These are phyloP conservation scores for Vanrija humicola DNA, from an alignment of 1,284 basidiomycete genomes.

Conservation along the genomic window DNA sequence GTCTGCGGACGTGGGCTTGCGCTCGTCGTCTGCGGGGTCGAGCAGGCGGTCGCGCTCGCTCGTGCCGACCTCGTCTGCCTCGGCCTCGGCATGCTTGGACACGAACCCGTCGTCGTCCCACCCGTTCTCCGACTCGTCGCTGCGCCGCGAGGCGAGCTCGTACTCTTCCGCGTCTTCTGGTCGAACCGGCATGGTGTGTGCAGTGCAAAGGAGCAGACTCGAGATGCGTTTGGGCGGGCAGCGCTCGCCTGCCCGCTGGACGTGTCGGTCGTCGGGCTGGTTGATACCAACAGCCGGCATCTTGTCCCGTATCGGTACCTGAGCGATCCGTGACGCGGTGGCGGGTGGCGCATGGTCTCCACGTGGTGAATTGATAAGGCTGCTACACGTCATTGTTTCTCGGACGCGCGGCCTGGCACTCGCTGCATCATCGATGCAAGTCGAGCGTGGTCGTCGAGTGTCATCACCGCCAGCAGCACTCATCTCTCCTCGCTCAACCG, in stretches of 20 bases:
- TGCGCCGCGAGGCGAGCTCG: slow-evolving; percentile 27
- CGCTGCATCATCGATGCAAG: background rate
- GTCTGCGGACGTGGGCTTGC: background rate
- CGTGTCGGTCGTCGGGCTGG: too few relatives aligned
- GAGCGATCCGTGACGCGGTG: too few relatives aligned
- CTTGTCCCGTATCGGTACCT: too few relatives aligned
- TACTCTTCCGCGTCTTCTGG: slow-evolving; percentile 39
- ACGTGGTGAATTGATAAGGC: too few relatives aligned
- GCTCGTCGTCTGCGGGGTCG: background rate
- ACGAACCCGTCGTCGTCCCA: slow-evolving; percentile 10
- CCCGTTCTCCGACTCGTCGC: slow-evolving; percentile 1
- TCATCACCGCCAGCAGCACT: too few relatives aligned
- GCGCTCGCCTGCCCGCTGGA: too few relatives aligned
- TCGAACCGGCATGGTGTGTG: slow-evolving; percentile 10
- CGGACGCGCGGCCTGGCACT: background rate
- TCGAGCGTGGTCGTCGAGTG: background rate
- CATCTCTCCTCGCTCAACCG: too few relatives aligned
- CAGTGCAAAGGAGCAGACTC: too few relatives aligned
- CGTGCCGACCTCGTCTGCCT: slow-evolving; percentile 4
- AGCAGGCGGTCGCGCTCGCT: slow-evolving; percentile 7
- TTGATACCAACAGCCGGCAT: too few relatives aligned
- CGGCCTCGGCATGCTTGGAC: slow-evolving; percentile 2
- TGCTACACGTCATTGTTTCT: background rate
- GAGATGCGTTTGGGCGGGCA: too few relatives aligned
- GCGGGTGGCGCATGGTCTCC: too few relatives aligned